A percentile compares a stretch with the other conserved stretches of the same genome.
These are phyloP conservation scores for Xylariaceae sp. DNA, from an alignment of 2,329 filamentous ascomycete genomes.

Conservation along the genomic window DNA sequence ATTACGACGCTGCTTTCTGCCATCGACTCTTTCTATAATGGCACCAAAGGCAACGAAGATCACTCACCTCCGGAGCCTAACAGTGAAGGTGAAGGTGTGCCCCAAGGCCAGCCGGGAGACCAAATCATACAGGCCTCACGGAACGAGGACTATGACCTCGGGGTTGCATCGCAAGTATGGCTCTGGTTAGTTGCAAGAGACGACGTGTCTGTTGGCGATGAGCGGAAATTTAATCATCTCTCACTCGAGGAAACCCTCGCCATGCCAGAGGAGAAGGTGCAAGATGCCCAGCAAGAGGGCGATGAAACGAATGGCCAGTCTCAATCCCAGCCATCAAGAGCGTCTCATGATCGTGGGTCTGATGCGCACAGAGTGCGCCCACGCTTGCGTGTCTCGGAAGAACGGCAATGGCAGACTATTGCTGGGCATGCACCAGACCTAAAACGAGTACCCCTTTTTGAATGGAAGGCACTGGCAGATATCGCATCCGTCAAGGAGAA, in stretches of 20 bases:
- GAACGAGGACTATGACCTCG: slow-evolving; percentile 21
- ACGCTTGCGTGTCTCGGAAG: slow-evolving; percentile 47
- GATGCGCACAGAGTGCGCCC: slow-evolving; percentile 11
- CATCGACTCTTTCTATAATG: slow-evolving; percentile 23
- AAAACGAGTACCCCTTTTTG: slow-evolving; percentile 53
- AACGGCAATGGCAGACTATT: slow-evolving; percentile 55
- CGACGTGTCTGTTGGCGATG: slow-evolving; percentile 35
- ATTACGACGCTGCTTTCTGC: slow-evolving; percentile 20
- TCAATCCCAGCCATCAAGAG: neutral
- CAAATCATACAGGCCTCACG: neutral
- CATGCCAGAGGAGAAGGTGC: slow-evolving; percentile 28
- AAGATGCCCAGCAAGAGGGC: neutral
- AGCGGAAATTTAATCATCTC: slow-evolving; percentile 32
- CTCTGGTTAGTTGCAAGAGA: slow-evolving; percentile 34
- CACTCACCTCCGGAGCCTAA: neutral
- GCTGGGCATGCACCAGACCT: slow-evolving; percentile 56
- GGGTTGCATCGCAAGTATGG: slow-evolving; percentile 38
- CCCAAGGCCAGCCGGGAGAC: neutral
- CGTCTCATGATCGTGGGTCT: slow-evolving; percentile 2
- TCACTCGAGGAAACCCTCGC: slow-evolving; percentile 36
- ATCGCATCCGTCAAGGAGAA: slow-evolving; percentile 50
- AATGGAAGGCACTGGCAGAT: slow-evolving; percentile 55
- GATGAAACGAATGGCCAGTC: neutral
- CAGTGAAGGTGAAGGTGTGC: neutral
- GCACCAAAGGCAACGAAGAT: neutral